phyloP scores from a whole-genome alignment of 2,329 filamentous ascomycete genomes.

The Thielaviopsis populi region DNA sequence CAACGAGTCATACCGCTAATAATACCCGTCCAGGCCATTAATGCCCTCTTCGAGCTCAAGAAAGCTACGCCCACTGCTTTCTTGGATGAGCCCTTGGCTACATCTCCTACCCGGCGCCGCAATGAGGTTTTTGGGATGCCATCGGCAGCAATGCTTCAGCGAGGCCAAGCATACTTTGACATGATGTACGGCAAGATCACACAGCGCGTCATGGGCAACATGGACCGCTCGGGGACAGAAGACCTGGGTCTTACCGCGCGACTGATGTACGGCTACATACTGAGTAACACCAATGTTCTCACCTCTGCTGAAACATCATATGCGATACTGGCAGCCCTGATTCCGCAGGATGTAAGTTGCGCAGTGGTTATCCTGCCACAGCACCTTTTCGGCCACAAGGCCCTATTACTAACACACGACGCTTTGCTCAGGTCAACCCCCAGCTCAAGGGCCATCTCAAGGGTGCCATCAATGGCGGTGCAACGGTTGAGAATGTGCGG shows the following conservation, averaged over 20 bases:
- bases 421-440: slow-evolving; percentile 30
- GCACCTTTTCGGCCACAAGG: not conserved
- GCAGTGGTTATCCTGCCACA: not conserved
- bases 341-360: slow-evolving; percentile 34
- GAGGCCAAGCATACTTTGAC: slow-evolving; percentile 34
- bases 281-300: slow-evolving; percentile 34
- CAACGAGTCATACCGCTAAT: not conserved
- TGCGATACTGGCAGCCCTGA: slow-evolving; percentile 35
- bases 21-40: slow-evolving; percentile 28
- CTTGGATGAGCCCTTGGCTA: slow-evolving; percentile 25
- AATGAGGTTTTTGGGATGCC: slow-evolving; percentile 28
- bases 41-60: slow-evolving; percentile 32
- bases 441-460: slow-evolving; percentile 39
- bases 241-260: slow-evolving; percentile 34
- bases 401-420: slow-evolving; percentile 11
- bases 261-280: slow-evolving; percentile 34
- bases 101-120: slow-evolving; percentile 27
- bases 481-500: slow-evolving; percentile 32
- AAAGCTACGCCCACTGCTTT: slow-evolving; percentile 29
- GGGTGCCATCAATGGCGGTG: slow-evolving; percentile 36
- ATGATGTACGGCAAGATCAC: slow-evolving; percentile 36
- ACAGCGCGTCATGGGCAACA: slow-evolving; percentile 31
- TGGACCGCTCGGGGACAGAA: slow-evolving; percentile 35
- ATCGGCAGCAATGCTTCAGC: slow-evolving; percentile 25
- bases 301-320: slow-evolving; percentile 34